Percentiles rank a stretch among this genome's conserved stretches.
These are phyloP conservation scores for Podaxis carcinomalis DNA, from an alignment of 768 basidiomycete genomes.

Conservation along the genomic window DNA sequence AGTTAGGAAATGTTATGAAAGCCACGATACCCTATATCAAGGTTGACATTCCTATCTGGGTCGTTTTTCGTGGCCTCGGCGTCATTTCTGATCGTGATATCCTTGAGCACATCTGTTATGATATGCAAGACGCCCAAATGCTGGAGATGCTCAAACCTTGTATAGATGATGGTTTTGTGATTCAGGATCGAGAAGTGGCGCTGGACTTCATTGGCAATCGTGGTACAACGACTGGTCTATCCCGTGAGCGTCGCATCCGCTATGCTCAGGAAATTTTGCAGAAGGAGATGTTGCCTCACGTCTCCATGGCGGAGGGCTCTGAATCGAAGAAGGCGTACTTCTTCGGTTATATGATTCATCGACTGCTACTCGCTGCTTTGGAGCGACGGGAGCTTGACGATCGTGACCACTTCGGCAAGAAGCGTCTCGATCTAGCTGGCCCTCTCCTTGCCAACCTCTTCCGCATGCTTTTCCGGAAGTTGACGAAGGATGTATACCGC, in stretches of 20 bases:
- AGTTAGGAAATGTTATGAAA: constrained; percentile 92
- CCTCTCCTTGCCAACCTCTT: constrained; percentile 95
- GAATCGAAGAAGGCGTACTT: constrained; percentile 99
- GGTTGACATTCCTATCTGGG: constrained; percentile 97
- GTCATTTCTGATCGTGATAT: constrained; percentile 98
- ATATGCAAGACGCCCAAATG: constrained; percentile 94
- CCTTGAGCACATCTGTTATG: constrained; percentile 97
- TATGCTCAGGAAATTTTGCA: constrained; percentile 98
- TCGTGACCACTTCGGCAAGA: constrained; percentile 99
- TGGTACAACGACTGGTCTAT: constrained; percentile 91
- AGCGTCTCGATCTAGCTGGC: constrained; percentile 93
- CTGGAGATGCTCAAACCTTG: constrained; percentile 98
- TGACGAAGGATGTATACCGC: constrained; percentile 96
- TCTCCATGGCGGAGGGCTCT: constrained; percentile 93
- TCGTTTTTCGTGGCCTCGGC: constrained; percentile 96
- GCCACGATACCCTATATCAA: constrained; percentile 98
- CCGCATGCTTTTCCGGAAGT: constrained; percentile 94
- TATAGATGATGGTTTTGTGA: constrained; percentile 97
- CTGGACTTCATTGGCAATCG: constrained; percentile 98
- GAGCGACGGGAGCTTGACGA: constrained; percentile 96
- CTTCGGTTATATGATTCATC: constrained; percentile 99
- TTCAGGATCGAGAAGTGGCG: constrained; percentile 95
- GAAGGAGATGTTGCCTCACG: constrained; percentile 97
- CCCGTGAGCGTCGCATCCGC: constrained; percentile 87
- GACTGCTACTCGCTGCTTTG: constrained; percentile 87